Evolutionary conservation across 1,139 yeast genomes (phyloP), one percentile per base, ranked within the genome.

Genomic region (Suhomyces yuchorum): DNA sequence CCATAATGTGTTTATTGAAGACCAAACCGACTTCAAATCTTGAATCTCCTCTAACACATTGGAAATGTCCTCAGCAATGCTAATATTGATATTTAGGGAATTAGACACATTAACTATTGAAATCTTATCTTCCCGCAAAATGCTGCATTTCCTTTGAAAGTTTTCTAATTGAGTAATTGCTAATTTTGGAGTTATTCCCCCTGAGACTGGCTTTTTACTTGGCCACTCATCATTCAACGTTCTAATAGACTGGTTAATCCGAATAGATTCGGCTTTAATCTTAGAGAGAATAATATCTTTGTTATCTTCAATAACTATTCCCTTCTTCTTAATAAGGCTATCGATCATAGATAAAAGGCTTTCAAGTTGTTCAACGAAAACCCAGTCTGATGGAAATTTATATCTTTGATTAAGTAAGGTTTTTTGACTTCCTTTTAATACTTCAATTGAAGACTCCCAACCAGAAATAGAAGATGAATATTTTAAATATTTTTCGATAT

Each of bases 11-110:
- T 81, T 78, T 12, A 90, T 73, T 0, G 87, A 75, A 1, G 75
- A 61, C 96, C 96, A 90, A 0, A 87, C 90, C 0, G 76, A 60
- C 49, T 73, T 77, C 47, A 86, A 73, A 46, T 84, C 89, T 0
- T 63, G 54, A 1, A 88, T 67, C 53, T 89, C 96, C 11, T 73
- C 77, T 2, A 66, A 38, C 0, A 77, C 61, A 0, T 58, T 58
- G 0, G 60, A 50, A 3, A 82, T 54, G 8, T 67, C 67, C 3
- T 44, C 43, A 12, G 39, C 17, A 7, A 47, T 12, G 2, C 65
- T 62, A 4, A 73, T 57, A 0, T 78, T 71, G 0, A 83, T 50
- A 3, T 69, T 66, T 34, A 88, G 61, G 1, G 71, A 61, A 1
- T 53, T 52, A 0, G 82, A 67, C 0, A 87, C 82, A 5, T 67